These are phyloP conservation scores for Neurospora sp. DNA, from an alignment of 495 filamentous ascomycete genomes.

Conservation along the genomic window DNA sequence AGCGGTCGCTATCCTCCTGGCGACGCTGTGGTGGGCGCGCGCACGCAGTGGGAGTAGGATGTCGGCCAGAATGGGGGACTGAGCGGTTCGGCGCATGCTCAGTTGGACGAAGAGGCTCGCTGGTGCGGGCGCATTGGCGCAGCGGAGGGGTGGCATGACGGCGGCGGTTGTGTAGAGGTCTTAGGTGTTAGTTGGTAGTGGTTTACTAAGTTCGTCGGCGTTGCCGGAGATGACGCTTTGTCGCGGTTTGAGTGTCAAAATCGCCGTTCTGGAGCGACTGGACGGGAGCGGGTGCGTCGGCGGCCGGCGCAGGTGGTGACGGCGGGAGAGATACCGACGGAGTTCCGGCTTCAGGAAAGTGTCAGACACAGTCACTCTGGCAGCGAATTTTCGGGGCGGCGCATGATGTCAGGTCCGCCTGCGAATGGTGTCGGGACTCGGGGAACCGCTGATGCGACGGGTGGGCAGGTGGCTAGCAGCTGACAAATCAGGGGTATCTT, in stretches of 20 bases:
- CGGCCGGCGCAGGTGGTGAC: background rate
- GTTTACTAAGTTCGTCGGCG: constrained; percentile 1
- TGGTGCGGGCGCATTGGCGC: constrained; percentile 26
- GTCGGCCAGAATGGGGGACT: constrained; percentile 23
- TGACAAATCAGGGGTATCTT: constrained; percentile 7
- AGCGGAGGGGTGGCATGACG: constrained; percentile 24
- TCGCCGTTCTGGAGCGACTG: background rate
- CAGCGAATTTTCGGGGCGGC: constrained; percentile 19
- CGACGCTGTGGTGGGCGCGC: background rate
- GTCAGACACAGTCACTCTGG: constrained; percentile 7
- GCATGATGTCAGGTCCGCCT: constrained; percentile 31
- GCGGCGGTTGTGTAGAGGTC: background rate
- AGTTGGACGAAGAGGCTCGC: constrained; percentile 32
- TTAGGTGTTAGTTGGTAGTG: background rate
- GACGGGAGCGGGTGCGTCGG: background rate
- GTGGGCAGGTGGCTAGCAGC: background rate
- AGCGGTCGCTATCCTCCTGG: background rate
- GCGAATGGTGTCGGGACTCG: background rate
- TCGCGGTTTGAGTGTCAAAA: background rate
- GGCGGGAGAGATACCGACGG: background rate
- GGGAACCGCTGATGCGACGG: background rate
- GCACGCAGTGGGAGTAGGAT: constrained; percentile 20
- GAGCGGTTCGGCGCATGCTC: constrained; percentile 16
- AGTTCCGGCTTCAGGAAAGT: background rate
- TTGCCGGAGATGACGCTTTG: background rate